Evolutionary conservation across 2,329 filamentous ascomycete genomes (phyloP).

Genomic region (Aphanocladium album): DNA sequence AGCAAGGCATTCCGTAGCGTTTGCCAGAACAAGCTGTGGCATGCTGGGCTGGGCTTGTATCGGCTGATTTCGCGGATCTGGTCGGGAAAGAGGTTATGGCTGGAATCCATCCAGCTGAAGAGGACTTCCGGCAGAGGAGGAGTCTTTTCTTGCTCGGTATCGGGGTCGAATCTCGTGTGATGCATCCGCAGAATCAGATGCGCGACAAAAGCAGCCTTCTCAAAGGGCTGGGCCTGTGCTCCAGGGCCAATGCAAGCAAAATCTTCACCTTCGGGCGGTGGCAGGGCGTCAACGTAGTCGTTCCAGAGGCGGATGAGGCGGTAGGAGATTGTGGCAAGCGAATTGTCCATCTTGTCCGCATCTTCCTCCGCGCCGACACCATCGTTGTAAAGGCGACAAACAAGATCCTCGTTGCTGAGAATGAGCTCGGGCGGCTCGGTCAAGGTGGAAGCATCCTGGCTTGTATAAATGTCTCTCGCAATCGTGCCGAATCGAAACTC

Average conservation of each 20-base stretch:
- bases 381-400: constrained; percentile 61
- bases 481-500: constrained; percentile 64
- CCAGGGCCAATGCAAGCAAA: constrained; percentile 61
- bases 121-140: constrained; percentile 69
- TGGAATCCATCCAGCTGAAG: constrained; percentile 73
- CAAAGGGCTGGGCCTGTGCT: constrained; percentile 55
- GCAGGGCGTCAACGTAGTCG: constrained; percentile 44
- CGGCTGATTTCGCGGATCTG: constrained; percentile 62
- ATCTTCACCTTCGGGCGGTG: constrained; percentile 47
- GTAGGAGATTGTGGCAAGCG: constrained; percentile 48
- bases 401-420: constrained; percentile 66
- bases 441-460: constrained; percentile 53
- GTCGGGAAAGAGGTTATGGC: constrained; percentile 67
- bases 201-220: constrained; percentile 75
- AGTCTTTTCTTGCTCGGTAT: constrained; percentile 33
- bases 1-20: constrained; percentile 68
- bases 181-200: constrained; percentile 73
- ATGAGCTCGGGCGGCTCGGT: constrained; percentile 68
- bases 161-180: constrained; percentile 51
- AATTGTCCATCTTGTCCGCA: constrained; percentile 50
- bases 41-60: constrained; percentile 66
- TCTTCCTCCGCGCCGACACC: constrained; percentile 53
- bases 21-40: constrained; percentile 79
- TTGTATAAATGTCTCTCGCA: constrained; percentile 62
- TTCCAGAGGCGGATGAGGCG: constrained; percentile 53